A percentile compares a stretch with the other conserved stretches of the same genome.
Conservation (phyloP, 108 stramenopile genomes). For the Nannochloropsis salina region DNA sequence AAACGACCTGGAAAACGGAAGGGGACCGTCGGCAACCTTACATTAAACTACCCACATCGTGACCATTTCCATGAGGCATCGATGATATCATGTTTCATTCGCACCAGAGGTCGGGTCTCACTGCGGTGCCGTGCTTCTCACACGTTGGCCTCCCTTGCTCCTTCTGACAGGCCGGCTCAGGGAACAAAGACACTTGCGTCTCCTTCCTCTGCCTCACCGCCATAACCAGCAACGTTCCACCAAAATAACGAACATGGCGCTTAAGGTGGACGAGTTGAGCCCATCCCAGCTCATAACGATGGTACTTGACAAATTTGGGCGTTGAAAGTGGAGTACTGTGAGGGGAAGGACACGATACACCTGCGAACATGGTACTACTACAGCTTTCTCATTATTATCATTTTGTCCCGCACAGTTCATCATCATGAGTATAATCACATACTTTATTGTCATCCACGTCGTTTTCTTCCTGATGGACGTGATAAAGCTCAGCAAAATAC, state of each 20-base stretch:
- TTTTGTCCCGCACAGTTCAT: not conserved
- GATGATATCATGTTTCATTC: too few species aligned
- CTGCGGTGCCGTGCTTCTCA: too few species aligned
- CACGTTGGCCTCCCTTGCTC: too few species aligned
- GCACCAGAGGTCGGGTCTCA: too few species aligned
- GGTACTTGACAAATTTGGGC: not conserved
- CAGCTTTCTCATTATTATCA: not conserved
- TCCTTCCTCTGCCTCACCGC: not conserved
- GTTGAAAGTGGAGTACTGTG: not conserved
- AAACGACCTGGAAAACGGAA: too few species aligned
- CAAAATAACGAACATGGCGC: not conserved
- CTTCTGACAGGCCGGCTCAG: not conserved
- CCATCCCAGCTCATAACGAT: constrained; percentile 17
- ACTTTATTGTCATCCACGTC: not conserved
- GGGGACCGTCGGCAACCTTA: too few species aligned
- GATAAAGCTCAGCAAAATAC: constrained; percentile 9
- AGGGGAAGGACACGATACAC: not conserved
- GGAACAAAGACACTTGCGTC: not conserved
- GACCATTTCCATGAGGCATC: too few species aligned
- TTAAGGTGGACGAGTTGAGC: constrained; percentile 8
- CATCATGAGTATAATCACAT: not conserved
- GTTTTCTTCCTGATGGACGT: constrained; percentile 20
- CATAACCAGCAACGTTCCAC: not conserved
- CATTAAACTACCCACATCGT: too few species aligned
- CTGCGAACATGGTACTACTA: too few species aligned